Percentiles rank a stretch among this genome's conserved stretches.
Conservation (phyloP, 2,329 filamentous ascomycete genomes). For the Claviceps sp. region DNA sequence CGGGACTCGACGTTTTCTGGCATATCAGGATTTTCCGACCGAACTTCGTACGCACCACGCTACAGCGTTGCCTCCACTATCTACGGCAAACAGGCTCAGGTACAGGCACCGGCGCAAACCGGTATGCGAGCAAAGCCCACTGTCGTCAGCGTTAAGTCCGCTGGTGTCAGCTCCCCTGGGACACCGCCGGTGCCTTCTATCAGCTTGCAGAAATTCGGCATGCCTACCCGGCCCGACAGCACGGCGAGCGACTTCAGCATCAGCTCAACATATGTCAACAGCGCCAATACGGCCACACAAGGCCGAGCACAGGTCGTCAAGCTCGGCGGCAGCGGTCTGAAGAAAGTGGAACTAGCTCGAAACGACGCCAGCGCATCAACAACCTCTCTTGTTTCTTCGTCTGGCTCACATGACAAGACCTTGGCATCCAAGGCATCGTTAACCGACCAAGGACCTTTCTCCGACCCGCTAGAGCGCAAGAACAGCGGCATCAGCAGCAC, state of each 20-base stretch:
- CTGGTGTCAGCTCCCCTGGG: constrained; percentile 35
- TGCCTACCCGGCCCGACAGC: constrained; percentile 33
- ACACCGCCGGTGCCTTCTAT: constrained; percentile 63
- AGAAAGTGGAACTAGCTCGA: constrained; percentile 30
- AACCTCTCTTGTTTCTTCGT: constrained; percentile 7
- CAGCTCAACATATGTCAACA: constrained; percentile 55
- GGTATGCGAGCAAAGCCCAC: constrained; percentile 80
- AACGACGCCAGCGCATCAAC: constrained; percentile 20
- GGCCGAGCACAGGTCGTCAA: constrained; percentile 47
- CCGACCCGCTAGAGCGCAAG: constrained; percentile 33
- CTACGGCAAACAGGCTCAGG: constrained; percentile 80
- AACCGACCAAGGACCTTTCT: constrained; percentile 45
- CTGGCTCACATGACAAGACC: constrained; percentile 29
- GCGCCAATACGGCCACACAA: constrained; percentile 44
- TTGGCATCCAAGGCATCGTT: constrained; percentile 36
- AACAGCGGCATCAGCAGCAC: constrained; percentile 25
- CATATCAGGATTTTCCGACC: constrained; percentile 49
- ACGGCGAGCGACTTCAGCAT: constrained; percentile 49
- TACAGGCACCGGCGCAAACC: constrained; percentile 71
- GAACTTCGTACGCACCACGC: constrained; percentile 48
- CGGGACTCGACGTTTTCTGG: constrained; percentile 85
- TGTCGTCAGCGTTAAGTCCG: constrained; percentile 82
- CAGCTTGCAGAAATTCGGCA: constrained; percentile 47
- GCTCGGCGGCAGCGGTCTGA: constrained; percentile 37
- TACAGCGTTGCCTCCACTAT: constrained; percentile 84